These are phyloP conservation scores for Staphylotrichum longicolle DNA, from an alignment of 495 filamentous ascomycete genomes.

Conservation along the genomic window DNA sequence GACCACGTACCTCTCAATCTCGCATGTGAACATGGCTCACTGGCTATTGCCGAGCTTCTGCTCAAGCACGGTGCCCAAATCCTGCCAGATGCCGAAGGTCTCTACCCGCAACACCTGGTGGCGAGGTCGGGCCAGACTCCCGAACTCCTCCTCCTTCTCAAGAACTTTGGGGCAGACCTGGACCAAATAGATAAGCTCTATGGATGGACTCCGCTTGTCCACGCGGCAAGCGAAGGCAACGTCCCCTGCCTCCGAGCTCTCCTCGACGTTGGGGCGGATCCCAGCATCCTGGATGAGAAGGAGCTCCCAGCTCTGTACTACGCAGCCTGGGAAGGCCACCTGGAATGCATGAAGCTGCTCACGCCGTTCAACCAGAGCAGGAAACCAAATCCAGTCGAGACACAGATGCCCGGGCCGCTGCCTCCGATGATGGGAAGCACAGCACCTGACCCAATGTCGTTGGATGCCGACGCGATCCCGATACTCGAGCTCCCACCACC, in stretches of 20 bases:
- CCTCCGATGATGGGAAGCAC: slow-evolving; percentile 45
- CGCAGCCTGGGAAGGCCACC: slow-evolving; percentile 95
- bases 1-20: slow-evolving; percentile 94
- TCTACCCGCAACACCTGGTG: slow-evolving; percentile 97
- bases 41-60: slow-evolving; percentile 76
- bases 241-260: slow-evolving; percentile 79
- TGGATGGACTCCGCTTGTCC: slow-evolving; percentile 94
- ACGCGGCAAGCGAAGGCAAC: slow-evolving; percentile 95
- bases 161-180: slow-evolving; percentile 84
- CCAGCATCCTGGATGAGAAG: slow-evolving; percentile 83
- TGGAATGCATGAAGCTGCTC: slow-evolving; percentile 89
- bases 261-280: slow-evolving; percentile 69
- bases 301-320: slow-evolving; percentile 94
- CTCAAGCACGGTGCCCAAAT: slow-evolving; percentile 74
- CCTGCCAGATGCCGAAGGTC: slow-evolving; percentile 88
- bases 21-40: slow-evolving; percentile 87
- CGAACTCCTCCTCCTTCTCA: slow-evolving; percentile 71
- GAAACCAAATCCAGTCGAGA: slow-evolving; percentile 30
- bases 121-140: slow-evolving; percentile 83
- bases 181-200: slow-evolving; percentile 93
- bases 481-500: slow-evolving; percentile 90
- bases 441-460: slow-evolving; percentile 60
- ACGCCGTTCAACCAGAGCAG: slow-evolving; percentile 52
- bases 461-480: slow-evolving; percentile 84
- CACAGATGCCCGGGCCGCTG: slow-evolving; percentile 34